Percentiles rank a stretch among this genome's conserved stretches.
phyloP scores from a whole-genome alignment of 805 yeast genomes.

The Starmerella scarabaei region DNA sequence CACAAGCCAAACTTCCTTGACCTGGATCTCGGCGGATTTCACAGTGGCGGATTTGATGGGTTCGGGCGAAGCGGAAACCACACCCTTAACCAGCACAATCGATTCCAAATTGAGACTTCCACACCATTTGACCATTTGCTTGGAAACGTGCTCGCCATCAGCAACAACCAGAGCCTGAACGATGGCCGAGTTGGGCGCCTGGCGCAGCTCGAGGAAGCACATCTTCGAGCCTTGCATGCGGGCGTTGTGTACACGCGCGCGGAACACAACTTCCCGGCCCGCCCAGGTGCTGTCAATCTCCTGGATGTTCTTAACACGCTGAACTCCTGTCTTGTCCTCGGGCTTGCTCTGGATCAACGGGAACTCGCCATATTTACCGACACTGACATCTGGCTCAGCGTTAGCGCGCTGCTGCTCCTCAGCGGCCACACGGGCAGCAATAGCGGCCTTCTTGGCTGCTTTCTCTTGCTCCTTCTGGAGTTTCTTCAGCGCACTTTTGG shows the following conservation, averaged over 20 bases:
- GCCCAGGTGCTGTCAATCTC: constrained; percentile 44
- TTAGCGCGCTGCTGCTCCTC: constrained; percentile 73
- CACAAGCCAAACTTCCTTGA: constrained; percentile 59
- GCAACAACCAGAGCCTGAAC: constrained; percentile 78
- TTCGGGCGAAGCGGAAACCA: constrained; percentile 70
- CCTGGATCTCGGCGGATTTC: constrained; percentile 75
- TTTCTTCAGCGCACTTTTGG: constrained; percentile 91
- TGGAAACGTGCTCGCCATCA: constrained; percentile 59
- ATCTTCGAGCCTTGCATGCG: constrained; percentile 95
- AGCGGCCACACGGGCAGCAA: constrained; percentile 72
- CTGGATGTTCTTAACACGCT: constrained; percentile 43
- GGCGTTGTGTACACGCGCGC: constrained; percentile 88
- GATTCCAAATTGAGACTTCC: constrained; percentile 75
- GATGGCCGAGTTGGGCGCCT: constrained; percentile 48
- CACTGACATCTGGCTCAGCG: constrained; percentile 74
- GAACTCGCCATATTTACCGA: constrained; percentile 74
- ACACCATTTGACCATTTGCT: constrained; percentile 95
- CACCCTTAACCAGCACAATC: constrained; percentile 82
- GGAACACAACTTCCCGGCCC: constrained; percentile 66
- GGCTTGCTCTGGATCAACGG: constrained; percentile 65
- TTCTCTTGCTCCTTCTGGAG: constrained; percentile 86
- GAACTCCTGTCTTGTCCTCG: constrained; percentile 46
- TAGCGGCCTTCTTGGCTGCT: constrained; percentile 83
- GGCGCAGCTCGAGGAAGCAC: constrained; percentile 83
- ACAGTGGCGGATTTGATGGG: constrained; percentile 81